These are phyloP conservation scores for Pyrus hybrid DNA, from an alignment of 331 rosid species.

Conservation along the genomic window DNA sequence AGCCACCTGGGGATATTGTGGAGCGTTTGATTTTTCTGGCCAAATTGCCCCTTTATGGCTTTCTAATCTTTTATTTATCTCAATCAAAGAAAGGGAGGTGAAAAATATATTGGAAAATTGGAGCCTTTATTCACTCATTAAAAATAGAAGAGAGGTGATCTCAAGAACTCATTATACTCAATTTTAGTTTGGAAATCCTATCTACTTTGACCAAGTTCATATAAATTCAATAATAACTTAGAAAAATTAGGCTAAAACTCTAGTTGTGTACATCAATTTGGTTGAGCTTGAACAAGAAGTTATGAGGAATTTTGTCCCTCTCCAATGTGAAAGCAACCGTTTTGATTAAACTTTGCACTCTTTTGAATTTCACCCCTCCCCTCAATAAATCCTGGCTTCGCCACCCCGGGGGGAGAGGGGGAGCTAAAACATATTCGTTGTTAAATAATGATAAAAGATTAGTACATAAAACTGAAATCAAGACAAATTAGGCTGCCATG, in stretches of 20 bases:
- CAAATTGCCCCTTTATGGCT: not conserved
- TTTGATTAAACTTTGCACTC: too few species aligned
- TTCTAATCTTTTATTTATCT: not conserved
- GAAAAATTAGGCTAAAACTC: not conserved
- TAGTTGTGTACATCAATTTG: not conserved
- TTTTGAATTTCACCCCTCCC: too few species aligned
- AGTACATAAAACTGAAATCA: not conserved
- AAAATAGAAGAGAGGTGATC: too few species aligned
- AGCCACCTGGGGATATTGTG: constrained; percentile 27
- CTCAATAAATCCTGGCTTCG: too few species aligned
- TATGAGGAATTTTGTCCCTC: not conserved
- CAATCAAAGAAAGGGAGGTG: not conserved
- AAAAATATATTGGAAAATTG: too few species aligned
- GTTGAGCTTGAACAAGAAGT: not conserved
- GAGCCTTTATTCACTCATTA: too few species aligned
- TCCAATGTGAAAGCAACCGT: too few species aligned
- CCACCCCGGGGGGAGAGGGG: too few species aligned
- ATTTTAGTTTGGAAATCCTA: not conserved
- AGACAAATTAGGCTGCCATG: not conserved
- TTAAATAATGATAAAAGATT: not conserved
- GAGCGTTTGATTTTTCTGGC: not conserved
- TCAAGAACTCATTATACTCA: not conserved
- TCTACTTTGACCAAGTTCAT: not conserved
- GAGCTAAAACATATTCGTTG: not conserved
- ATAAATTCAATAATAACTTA: not conserved